A percentile compares a stretch with the other conserved stretches of the same genome.
These are phyloP conservation scores for Diaporthe ampelina DNA, from an alignment of 2,329 filamentous ascomycete species.

Conservation along the genomic window DNA sequence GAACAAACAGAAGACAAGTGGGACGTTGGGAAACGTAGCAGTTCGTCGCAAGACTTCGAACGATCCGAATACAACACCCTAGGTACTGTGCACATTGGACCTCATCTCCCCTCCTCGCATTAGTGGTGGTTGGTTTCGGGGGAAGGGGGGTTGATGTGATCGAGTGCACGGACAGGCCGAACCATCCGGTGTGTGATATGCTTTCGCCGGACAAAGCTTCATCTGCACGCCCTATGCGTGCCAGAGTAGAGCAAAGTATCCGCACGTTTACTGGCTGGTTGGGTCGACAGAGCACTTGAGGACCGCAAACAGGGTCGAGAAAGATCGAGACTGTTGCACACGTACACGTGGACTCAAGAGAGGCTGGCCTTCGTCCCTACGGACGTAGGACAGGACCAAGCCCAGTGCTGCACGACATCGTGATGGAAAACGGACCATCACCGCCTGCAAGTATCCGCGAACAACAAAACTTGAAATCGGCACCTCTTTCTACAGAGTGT, in stretches of 20 bases:
- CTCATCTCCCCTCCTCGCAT: not conserved
- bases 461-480: not conserved
- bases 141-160: not conserved
- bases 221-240: not conserved
- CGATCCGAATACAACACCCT: not conserved
- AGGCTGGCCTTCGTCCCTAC: not conserved
- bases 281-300: not conserved
- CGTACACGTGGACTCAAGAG: constrained; percentile 1
- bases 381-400: constrained; percentile 3
- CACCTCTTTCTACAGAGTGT: not conserved
- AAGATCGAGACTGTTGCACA: not conserved
- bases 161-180: constrained; percentile 18
- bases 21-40: not conserved
- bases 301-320: not conserved
- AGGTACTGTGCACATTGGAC: not conserved
- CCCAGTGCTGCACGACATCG: constrained; percentile 13
- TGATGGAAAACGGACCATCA: not conserved
- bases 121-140: not conserved
- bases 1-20: not conserved
- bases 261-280: not conserved
- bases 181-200: constrained; percentile 6
- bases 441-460: constrained; percentile 9
- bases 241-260: not conserved
- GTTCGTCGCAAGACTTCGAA: constrained; percentile 8
- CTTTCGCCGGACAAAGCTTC: constrained; percentile 24